A percentile compares a stretch with the other conserved stretches of the same genome.
These are phyloP conservation scores for Cinnamomum chago DNA, from an alignment of 164 flowering plant genomes.

Conservation along the genomic window DNA sequence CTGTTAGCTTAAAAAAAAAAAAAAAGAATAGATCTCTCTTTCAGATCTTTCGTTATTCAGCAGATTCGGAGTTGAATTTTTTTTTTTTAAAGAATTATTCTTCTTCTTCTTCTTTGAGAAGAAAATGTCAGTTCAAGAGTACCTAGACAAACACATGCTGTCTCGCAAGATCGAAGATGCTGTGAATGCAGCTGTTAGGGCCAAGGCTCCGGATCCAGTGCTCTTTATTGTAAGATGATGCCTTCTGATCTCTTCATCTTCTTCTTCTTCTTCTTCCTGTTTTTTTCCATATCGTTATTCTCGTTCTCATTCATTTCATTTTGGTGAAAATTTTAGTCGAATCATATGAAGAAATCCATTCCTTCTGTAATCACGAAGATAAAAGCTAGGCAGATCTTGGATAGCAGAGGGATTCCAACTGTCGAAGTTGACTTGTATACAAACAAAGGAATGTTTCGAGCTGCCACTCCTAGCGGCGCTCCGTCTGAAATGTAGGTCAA, in stretches of 20 bases:
- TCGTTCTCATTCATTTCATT: neutral
- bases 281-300: neutral
- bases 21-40: no score
- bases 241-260: no score
- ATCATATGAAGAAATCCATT: constrained; percentile 86
- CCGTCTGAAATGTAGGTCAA: constrained; percentile 61
- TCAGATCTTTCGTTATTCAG: no score
- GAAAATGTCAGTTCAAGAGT: constrained; percentile 94
- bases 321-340: constrained; percentile 42
- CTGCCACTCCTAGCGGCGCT: constrained; percentile 79
- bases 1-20: no score
- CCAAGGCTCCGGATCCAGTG: constrained; percentile 91
- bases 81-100: no score
- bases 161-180: constrained; percentile 97
- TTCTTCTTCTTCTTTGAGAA: neutral
- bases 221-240: constrained; percentile 67
- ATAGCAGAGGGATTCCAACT: constrained; percentile 95
- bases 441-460: constrained; percentile 88
- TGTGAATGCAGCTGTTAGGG: constrained; percentile 98
- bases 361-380: constrained; percentile 83
- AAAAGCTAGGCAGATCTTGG: constrained; percentile 88
- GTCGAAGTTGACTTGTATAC: constrained; percentile 90
- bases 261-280: neutral
- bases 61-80: no score
- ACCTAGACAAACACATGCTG: constrained; percentile 87